Evolutionary conservation across 2,329 filamentous ascomycete genomes (phyloP), one percentile per base, ranked within the genome.

Genomic region (Pseudocercospora vitis): DNA sequence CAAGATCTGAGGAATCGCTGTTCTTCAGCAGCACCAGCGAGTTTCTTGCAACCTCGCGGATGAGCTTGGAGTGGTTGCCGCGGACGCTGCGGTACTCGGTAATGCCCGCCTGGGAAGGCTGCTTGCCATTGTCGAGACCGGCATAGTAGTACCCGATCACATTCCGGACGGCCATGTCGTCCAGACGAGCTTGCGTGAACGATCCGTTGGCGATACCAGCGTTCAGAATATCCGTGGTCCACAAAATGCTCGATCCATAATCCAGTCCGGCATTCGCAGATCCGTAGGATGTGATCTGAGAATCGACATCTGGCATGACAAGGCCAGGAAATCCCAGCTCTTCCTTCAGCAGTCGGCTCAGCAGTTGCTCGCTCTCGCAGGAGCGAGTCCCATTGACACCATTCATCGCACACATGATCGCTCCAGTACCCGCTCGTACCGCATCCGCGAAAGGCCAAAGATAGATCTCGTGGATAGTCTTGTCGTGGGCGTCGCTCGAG

Each of bases 321-420:
- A 60, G 54, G 21, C 63, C 69, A 32, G 63, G 63, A 48, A 70
- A 71, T 2, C 65, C 67, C 7, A 71, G 78, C 68, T 90, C 84
- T 11, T 77, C 71, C 71, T 89, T 89, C 12, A 89, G 73, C 3
- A 89, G 67, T 45, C 78, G 78, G 65, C 86, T 85, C 50, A 87
- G 66, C 2, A 76, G 70, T 45, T 80, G 74, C 55, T 80, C 78
- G 70, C 85, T 88, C 65, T 85, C 80, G 68, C 86, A 89, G 7
- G 60, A 57, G n/a, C 55, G 44, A 16, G 56, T 58, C 19, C 55
- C 56, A 18, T 63, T 63, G 37, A 59, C 50, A 16, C 31, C 31
- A n/a, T 28, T 61, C 52, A 61, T 61, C 8, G 54, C 55, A 37
- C 78, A 80, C 78, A 79, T 79, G 66, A 79, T 74, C n/a, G 72